Conservation (phyloP, 2,329 filamentous ascomycete genomes). For the Bipolaris victoriae region DNA sequence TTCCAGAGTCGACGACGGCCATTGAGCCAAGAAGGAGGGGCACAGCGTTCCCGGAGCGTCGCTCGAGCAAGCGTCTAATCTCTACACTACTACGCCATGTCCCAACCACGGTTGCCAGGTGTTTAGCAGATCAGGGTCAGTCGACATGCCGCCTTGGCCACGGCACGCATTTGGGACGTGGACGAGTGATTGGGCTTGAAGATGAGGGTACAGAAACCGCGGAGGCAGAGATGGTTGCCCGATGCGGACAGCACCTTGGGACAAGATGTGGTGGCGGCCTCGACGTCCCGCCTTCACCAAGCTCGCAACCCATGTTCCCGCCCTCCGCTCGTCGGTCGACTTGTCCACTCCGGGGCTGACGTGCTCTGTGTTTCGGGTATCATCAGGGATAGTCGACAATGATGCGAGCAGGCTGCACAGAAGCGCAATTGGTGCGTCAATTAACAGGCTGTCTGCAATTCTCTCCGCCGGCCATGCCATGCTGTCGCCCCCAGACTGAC, state of each 20-base stretch:
- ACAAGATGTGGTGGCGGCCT: slow-evolving; percentile 27
- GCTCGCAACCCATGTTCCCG: slow-evolving; percentile 32
- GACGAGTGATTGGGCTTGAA: slow-evolving; percentile 11
- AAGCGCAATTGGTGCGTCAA: slow-evolving; percentile 26
- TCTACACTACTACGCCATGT: neutral
- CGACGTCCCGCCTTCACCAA: slow-evolving; percentile 20
- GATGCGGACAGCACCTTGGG: slow-evolving; percentile 6
- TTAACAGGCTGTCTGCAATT: slow-evolving; percentile 16
- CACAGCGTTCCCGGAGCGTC: slow-evolving; percentile 23
- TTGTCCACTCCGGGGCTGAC: slow-evolving; percentile 37
- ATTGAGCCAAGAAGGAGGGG: slow-evolving; percentile 21
- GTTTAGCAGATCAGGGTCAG: slow-evolving; percentile 10
- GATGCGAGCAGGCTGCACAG: slow-evolving; percentile 10
- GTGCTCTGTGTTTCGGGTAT: slow-evolving; percentile 39
- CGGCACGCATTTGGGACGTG: slow-evolving; percentile 23
- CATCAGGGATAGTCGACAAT: slow-evolving; percentile 14
- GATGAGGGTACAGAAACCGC: slow-evolving; percentile 15
- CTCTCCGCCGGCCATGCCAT: slow-evolving; percentile 5
- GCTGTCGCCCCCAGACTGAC: neutral
- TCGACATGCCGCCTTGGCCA: slow-evolving; percentile 19
- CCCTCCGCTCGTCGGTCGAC: slow-evolving; percentile 8
- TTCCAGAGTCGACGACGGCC: slow-evolving; percentile 23
- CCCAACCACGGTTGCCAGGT: slow-evolving; percentile 6
- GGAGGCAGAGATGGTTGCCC: slow-evolving; percentile 18
- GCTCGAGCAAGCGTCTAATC: slow-evolving; percentile 4